Percentiles rank a stretch among this genome's conserved stretches.
These are phyloP conservation scores for Apiosordaria backusii DNA, from an alignment of 495 filamentous ascomycete genomes.

Conservation along the genomic window DNA sequence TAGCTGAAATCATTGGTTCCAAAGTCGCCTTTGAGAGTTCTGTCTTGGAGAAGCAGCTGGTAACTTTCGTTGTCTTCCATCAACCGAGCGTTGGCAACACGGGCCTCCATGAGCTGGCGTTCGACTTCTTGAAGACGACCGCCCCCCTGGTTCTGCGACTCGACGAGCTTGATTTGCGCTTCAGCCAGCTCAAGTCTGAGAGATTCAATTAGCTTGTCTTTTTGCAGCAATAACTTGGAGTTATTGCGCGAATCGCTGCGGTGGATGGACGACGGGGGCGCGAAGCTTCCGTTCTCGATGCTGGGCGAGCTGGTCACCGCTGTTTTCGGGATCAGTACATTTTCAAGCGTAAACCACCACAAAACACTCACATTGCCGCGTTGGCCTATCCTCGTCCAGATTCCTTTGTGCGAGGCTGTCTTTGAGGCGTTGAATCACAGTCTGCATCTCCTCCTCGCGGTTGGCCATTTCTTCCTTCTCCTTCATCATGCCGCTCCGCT, in stretches of 20 bases:
- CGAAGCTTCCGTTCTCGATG: conserved; percentile 70
- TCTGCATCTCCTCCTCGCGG: conserved; percentile 83
- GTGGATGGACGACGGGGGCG: conserved; percentile 77
- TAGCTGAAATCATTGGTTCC: conserved; percentile 72
- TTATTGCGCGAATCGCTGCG: conserved; percentile 80
- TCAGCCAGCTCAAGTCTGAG: conserved; percentile 89
- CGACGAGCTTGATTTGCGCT: conserved; percentile 90
- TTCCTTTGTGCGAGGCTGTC: conserved; percentile 76
- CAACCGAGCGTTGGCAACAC: conserved; percentile 88
- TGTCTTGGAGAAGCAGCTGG: conserved; percentile 86
- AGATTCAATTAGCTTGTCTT: conserved; percentile 93
- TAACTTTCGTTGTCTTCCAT: conserved; percentile 99
- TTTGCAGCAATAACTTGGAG: conserved; percentile 83
- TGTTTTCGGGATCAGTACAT: conserved; percentile 21
- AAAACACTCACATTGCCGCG: conserved; percentile 62
- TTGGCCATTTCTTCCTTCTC: conserved; percentile 85
- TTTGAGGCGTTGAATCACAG: conserved; percentile 83
- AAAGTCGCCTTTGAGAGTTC: conserved; percentile 92
- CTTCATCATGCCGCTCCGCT: conserved; percentile 79
- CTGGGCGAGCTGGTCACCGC: conserved; percentile 54
- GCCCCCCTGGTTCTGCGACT: conserved; percentile 88
- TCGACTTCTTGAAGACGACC: conserved; percentile 82
- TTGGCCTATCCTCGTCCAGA: conserved; percentile 59
- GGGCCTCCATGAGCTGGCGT: conserved; percentile 78
- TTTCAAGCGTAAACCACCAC: neutral